Evolutionary conservation across 192 early-diverging fungal genomes (phyloP).

Genomic region (Rhizoclosmatium globosum): DNA sequence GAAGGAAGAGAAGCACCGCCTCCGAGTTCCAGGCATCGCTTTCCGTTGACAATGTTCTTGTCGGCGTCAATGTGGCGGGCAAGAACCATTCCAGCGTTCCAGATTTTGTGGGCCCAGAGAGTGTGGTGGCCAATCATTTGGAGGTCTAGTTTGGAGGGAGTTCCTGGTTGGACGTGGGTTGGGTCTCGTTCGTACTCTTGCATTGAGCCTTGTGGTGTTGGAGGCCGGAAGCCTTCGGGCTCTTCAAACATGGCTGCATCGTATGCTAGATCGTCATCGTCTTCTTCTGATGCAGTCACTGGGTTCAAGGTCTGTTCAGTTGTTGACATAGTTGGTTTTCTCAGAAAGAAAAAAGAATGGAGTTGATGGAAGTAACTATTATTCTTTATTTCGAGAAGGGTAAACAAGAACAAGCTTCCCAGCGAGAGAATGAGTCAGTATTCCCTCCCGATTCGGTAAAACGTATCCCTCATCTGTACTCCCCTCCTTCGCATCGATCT

Average conservation of each 20-base stretch:
- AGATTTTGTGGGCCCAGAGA: constrained; percentile 88
- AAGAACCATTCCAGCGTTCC: constrained; percentile 90
- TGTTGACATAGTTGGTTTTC: too few species aligned
- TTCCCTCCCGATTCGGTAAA: constrained; percentile 6
- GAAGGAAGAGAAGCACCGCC: constrained; percentile 86
- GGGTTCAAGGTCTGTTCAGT: too few species aligned
- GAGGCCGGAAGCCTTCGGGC: constrained; percentile 46
- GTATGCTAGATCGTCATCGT: not conserved
- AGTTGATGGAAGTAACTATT: too few species aligned
- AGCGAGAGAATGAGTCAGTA: not conserved
- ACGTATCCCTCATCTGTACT: not conserved
- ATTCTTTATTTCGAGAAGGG: too few species aligned
- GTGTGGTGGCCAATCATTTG: constrained; percentile 39
- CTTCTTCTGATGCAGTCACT: not conserved
- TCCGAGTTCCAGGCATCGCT: constrained; percentile 81
- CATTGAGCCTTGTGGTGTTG: constrained; percentile 36
- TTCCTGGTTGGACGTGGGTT: constrained; percentile 4
- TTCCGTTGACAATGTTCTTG: constrained; percentile 63
- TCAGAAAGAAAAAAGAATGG: too few species aligned
- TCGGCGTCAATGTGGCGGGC: constrained; percentile 79
- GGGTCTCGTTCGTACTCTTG: constrained; percentile 21
- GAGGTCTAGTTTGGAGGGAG: constrained; percentile 12
- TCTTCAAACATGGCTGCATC: constrained; percentile 14
- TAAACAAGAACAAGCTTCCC: too few species aligned
- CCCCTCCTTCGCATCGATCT: not conserved